Evolutionary conservation across 2,329 filamentous ascomycete genomes (phyloP).

Genomic region (Anisogramma anomala): DNA sequence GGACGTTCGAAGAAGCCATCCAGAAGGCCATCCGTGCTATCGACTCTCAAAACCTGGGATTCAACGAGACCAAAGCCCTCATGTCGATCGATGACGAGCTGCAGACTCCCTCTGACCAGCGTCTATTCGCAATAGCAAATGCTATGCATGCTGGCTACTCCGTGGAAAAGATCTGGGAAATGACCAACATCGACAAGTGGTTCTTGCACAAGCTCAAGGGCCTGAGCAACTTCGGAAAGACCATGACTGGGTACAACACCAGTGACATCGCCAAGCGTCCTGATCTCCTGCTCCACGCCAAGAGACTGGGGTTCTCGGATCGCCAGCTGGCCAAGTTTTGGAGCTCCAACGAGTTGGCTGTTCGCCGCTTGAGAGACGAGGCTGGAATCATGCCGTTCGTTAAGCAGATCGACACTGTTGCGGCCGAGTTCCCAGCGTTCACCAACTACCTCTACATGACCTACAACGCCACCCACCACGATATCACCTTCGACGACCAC

Average conservation of each 20-base stretch:
- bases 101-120: slow-evolving; percentile 94
- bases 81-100: slow-evolving; percentile 96
- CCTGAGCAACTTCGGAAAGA: slow-evolving; percentile 76
- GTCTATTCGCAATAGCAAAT: slow-evolving; percentile 93
- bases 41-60: slow-evolving; percentile 90
- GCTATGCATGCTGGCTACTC: slow-evolving; percentile 91
- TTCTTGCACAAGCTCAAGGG: slow-evolving; percentile 88
- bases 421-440: slow-evolving; percentile 85
- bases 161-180: slow-evolving; percentile 94
- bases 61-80: slow-evolving; percentile 79
- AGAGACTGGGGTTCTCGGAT: slow-evolving; percentile 90
- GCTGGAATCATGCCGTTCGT: slow-evolving; percentile 77
- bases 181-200: slow-evolving; percentile 99
- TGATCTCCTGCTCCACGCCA: slow-evolving; percentile 66
- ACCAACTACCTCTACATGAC: slow-evolving; percentile 97
- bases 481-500: slow-evolving; percentile 74
- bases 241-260: slow-evolving; percentile 55
- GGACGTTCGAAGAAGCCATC: slow-evolving; percentile 95
- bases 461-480: slow-evolving; percentile 82
- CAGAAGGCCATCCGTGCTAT: slow-evolving; percentile 95
- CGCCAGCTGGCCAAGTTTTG: slow-evolving; percentile 88
- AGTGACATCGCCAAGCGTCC: slow-evolving; percentile 53
- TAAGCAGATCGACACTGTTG: slow-evolving; percentile 98
- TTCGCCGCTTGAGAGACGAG: slow-evolving; percentile 75
- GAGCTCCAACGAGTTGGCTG: slow-evolving; percentile 85